Evolutionary conservation across 345 rosid genomes (phyloP).

Genomic region (Ceriops tagal): DNA sequence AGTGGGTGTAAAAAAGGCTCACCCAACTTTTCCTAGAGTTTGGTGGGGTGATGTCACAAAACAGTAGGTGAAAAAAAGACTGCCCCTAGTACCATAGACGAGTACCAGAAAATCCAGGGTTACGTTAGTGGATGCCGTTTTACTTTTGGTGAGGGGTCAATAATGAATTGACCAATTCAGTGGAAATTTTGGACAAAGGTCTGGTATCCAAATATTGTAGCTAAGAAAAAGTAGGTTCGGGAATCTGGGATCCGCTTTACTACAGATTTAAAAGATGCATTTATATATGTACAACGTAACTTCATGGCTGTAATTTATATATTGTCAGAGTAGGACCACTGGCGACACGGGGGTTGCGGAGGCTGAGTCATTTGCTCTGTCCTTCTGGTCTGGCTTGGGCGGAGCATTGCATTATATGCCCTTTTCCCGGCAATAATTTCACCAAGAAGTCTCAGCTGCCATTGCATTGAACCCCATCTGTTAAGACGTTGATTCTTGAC

Average conservation of each 20-base stretch:
- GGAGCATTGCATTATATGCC: conserved; percentile 24
- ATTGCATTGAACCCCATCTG: background rate
- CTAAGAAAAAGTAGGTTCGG: background rate
- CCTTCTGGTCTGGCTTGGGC: background rate
- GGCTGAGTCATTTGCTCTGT: background rate
- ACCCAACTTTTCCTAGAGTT: conserved; percentile 68
- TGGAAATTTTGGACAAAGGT: conserved; percentile 11
- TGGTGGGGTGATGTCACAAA: conserved; percentile 10
- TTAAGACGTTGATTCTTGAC: background rate
- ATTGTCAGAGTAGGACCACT: conserved; percentile 18
- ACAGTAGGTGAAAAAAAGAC: no score
- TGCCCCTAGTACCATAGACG: background rate
- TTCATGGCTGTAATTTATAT: conserved; percentile 14
- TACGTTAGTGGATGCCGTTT: background rate
- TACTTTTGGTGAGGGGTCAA: background rate
- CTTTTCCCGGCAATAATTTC: conserved; percentile 33
- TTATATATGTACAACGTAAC: conserved; percentile 18
- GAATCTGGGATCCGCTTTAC: background rate
- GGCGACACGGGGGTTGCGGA: conserved; percentile 14
- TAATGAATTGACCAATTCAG: background rate
- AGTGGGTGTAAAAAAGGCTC: conserved; percentile 19
- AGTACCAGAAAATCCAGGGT: background rate
- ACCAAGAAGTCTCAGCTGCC: conserved; percentile 9
- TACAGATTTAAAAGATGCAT: conserved; percentile 6
- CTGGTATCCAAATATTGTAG: conserved; percentile 17